Conservation (phyloP, 148 eudicot genomes). For the Rheum nobile region DNA sequence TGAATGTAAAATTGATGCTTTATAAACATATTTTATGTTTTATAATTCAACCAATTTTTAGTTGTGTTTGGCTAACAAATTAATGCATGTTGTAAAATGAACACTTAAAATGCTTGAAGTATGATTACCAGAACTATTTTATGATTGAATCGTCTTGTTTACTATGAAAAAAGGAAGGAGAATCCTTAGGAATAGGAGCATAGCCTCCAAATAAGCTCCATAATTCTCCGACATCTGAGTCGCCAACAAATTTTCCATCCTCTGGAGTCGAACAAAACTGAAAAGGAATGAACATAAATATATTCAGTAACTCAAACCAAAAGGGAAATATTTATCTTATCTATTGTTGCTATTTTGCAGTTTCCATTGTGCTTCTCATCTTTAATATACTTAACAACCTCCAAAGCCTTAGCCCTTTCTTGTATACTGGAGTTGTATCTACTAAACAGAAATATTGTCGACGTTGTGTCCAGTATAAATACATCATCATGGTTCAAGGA, state of each 20-base stretch:
- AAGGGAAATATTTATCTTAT: conserved; percentile 13
- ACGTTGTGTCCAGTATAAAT: conserved; percentile 60
- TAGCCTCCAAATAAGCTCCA: conserved; percentile 82
- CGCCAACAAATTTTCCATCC: conserved; percentile 72
- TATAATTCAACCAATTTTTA: too few species aligned
- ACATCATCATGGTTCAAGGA: conserved; percentile 68
- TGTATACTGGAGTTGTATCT: conserved; percentile 64
- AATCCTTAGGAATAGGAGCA: conserved; percentile 67
- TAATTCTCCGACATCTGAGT: conserved; percentile 71
- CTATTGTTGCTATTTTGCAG: conserved; percentile 61
- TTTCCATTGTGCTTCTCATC: conserved; percentile 61
- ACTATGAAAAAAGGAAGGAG: conserved; percentile 21
- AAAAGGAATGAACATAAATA: not conserved
- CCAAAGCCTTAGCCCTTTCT: conserved; percentile 77
- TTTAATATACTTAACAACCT: conserved; percentile 76
- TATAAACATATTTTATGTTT: too few species aligned
- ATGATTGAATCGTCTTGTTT: conserved; percentile 11
- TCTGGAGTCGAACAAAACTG: conserved; percentile 21
- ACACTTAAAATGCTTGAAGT: not conserved
- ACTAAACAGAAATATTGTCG: conserved; percentile 61
- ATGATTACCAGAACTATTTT: conserved; percentile 34
- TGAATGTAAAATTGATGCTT: too few species aligned
- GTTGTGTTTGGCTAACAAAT: too few species aligned
- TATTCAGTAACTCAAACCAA: not conserved
- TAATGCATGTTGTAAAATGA: too few species aligned